phyloP scores from a whole-genome alignment of 345 rosid genomes.

The Eucalyptus fibrosa region DNA sequence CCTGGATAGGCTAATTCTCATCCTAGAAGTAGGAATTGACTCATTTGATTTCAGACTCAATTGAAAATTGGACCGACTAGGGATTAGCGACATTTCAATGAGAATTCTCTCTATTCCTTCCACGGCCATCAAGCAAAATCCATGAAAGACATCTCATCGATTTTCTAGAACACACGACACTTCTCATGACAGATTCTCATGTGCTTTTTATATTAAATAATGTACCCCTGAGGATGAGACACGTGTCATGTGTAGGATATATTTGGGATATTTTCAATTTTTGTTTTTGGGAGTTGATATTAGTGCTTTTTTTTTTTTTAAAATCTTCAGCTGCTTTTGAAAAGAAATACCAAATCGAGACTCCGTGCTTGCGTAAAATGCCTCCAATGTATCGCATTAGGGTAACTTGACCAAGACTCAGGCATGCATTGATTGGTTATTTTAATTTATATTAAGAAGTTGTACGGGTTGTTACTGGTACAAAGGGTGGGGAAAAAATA shows the following conservation, averaged over 20 bases:
- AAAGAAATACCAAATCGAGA: background rate
- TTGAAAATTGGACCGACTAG: rapidly evolving
- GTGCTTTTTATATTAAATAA: background rate
- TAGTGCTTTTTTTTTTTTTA: too few species aligned
- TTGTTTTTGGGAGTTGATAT: background rate
- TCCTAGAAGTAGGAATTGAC: rapidly evolving
- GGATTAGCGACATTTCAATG: background rate
- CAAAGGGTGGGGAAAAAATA: background rate
- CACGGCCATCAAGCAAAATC: rapidly evolving
- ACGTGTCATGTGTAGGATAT: too few species aligned
- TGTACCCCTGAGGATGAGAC: background rate
- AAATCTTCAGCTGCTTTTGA: background rate
- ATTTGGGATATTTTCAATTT: too few species aligned
- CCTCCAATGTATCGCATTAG: background rate
- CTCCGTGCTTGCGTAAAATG: rapidly evolving
- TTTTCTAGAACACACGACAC: rapidly evolving
- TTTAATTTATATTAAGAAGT: background rate
- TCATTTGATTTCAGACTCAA: rapidly evolving
- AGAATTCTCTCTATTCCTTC: background rate
- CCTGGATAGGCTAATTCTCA: background rate
- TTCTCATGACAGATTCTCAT: background rate
- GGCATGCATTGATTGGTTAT: background rate
- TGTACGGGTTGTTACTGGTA: background rate
- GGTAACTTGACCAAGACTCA: rapidly evolving
- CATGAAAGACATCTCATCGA: background rate